Percentiles rank a stretch among this genome's conserved stretches.
Conservation (phyloP, 2,329 filamentous ascomycete genomes). For the Fusarium torreyae region DNA sequence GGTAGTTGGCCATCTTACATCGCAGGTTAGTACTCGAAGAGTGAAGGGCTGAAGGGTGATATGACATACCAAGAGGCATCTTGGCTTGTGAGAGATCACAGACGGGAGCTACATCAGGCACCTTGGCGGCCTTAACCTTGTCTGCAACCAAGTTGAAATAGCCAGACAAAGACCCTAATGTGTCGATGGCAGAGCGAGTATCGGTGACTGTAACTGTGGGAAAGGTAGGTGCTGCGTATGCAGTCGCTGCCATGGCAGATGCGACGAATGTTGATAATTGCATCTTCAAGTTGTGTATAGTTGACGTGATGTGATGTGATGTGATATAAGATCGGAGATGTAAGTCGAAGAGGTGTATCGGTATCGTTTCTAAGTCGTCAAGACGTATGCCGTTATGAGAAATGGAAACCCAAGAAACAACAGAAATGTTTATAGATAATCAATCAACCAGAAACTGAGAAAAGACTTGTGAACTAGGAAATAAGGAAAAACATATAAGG, state of each 20-base stretch:
- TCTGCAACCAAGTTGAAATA: constrained; percentile 74
- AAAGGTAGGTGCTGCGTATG: constrained; percentile 63
- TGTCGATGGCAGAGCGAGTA: constrained; percentile 55
- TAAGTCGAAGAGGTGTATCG: constrained; percentile 4
- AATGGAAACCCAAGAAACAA: constrained; percentile 29
- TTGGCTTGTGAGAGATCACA: constrained; percentile 70
- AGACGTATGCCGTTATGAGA: constrained; percentile 34
- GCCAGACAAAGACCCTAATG: constrained; percentile 65
- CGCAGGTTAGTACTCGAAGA: constrained; percentile 26
- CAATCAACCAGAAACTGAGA: constrained; percentile 27
- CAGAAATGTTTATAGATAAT: constrained; percentile 27
- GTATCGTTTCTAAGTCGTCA: constrained; percentile 36
- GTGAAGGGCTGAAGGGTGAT: constrained; percentile 37
- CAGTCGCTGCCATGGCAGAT: constrained; percentile 62
- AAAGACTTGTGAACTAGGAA: constrained; percentile 40
- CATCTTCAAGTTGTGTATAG: constrained; percentile 60
- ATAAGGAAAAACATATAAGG: constrained; percentile 46
- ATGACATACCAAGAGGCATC: constrained; percentile 65
- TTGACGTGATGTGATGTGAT: background rate
- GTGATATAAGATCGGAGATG: constrained; percentile 16
- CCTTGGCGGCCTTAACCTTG: constrained; percentile 67
- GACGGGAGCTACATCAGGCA: constrained; percentile 58
- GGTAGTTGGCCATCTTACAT: constrained; percentile 67
- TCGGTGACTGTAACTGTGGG: constrained; percentile 56
- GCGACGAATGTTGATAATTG: constrained; percentile 63